Conservation (phyloP, 768 basidiomycete genomes). For the Gymnopilus junonius region DNA sequence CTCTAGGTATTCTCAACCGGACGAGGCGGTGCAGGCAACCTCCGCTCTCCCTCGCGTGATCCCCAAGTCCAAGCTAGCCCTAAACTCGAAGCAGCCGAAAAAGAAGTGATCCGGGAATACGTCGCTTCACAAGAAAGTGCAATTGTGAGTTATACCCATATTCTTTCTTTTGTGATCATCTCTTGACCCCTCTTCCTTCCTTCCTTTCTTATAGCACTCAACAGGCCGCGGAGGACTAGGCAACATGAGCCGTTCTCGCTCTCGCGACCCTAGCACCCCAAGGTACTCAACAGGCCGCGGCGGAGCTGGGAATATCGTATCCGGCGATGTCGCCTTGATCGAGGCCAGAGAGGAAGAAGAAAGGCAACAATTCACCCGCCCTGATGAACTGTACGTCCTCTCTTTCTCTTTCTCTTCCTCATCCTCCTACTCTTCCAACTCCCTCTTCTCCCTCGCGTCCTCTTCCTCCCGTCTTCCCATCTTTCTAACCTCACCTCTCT, state of each 20-base stretch:
- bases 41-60: constrained; percentile 77
- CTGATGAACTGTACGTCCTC: constrained; percentile 48
- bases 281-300: constrained; percentile 62
- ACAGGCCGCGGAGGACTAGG: constrained; percentile 69
- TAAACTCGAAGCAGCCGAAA: constrained; percentile 40
- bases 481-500: too few species aligned
- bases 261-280: constrained; percentile 38
- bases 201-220: constrained; percentile 46
- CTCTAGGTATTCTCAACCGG: constrained; percentile 59
- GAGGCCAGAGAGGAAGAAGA: constrained; percentile 31
- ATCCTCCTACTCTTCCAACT: neutral
- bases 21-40: constrained; percentile 85
- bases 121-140: constrained; percentile 31
- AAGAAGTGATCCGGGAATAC: constrained; percentile 45
- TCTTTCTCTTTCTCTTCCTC: neutral
- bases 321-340: constrained; percentile 29
- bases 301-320: constrained; percentile 61
- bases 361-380: constrained; percentile 23
- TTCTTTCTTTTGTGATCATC: neutral
- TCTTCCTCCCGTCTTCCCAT: too few species aligned
- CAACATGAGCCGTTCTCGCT: constrained; percentile 64
- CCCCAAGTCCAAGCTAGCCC: constrained; percentile 17
- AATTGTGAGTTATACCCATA: constrained; percentile 35
- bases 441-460: too few species aligned
- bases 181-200: neutral